phyloP scores from a whole-genome alignment of 192 early-diverging fungal genomes.

The Backusella parvicylindrica region DNA sequence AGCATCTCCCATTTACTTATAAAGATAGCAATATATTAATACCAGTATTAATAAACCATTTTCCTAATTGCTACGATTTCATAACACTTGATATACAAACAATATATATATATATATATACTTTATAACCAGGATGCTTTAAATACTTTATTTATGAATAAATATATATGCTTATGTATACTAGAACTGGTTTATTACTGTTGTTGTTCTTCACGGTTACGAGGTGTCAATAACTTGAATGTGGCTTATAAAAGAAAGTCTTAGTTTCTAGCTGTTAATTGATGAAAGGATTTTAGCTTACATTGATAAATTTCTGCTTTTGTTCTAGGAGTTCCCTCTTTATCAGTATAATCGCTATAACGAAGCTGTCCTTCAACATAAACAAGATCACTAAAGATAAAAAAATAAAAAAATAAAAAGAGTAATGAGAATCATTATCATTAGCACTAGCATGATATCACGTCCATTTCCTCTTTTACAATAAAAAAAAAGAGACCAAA shows the following conservation, averaged over 20 bases:
- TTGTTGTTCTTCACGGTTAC: not conserved
- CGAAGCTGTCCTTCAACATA: conserved; percentile 62
- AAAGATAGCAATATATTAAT: too few relatives aligned
- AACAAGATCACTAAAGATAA: conserved; percentile 43
- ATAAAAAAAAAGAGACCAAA: not conserved
- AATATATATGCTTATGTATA: not conserved
- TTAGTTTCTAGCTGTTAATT: not conserved
- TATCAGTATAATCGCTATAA: conserved; percentile 59
- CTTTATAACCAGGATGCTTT: not conserved
- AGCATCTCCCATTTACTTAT: too few relatives aligned
- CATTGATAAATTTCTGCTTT: conserved; percentile 48
- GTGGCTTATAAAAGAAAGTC: not conserved
- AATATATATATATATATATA: too few relatives aligned
- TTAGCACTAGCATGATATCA: not conserved
- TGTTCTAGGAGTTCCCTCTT: conserved; percentile 54
- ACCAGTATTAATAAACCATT: too few relatives aligned
- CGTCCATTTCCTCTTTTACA: not conserved
- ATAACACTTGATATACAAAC: too few relatives aligned
- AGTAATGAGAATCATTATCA: not conserved
- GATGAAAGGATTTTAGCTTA: conserved; percentile 17
- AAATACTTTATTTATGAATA: not conserved
- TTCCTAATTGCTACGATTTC: too few relatives aligned
- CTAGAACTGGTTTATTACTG: not conserved
- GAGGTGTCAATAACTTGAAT: conserved; percentile 3
- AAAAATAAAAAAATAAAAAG: not conserved